Evolutionary conservation across 371 early-diverging fungal genomes (phyloP), one percentile per base, ranked within the genome.

Genomic region (Lichtheimia ornata): DNA sequence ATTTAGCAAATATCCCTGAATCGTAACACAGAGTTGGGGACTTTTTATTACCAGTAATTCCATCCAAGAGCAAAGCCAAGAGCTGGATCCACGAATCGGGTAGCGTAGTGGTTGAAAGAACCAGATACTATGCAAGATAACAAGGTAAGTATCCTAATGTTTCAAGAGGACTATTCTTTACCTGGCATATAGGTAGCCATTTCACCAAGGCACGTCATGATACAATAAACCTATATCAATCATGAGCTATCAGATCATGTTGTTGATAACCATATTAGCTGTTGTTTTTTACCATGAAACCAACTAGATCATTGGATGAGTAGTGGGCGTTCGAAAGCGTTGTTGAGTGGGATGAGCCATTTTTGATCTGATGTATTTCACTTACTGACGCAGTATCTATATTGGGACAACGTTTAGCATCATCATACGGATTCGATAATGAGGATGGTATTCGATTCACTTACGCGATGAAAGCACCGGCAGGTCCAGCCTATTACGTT

Each of bases 61-160:
- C 90, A 93, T 50, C 93, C 94, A 28, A 94, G 76, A 30, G 92
- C 88, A 72, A 93, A 93, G 0, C 89, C 91, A 24, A 91, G 75
- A 5, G 93, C 84, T 7, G 90, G 91, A 64, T 94, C 94, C 43
- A 93, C 81, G 59, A 94, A 95, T 14, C 92, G 82, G 2, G 86
- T 79, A n/a, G 91, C 94, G 73, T 90, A 92, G 28, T 87, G 86
- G 61, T 90, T 91, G 80, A 95, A 93, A 1, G 92, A 87, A 35
- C 94, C 96, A 17, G 93, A 82, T 3, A 92, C 87, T 64, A 52
- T 41, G 18, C 35, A 27, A 11, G 20, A 2, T 28, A 18, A 22
- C 50, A 45, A 62, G 43, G 14, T 58, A 13, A 61, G 35, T 51
- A 5, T 6, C 30, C 2, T 13, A 17, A 45, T n/a, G 14, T 14